Base-by-base conservation (phyloP, 306 rosid genomes). In the Carpinus fangiana region DNA sequence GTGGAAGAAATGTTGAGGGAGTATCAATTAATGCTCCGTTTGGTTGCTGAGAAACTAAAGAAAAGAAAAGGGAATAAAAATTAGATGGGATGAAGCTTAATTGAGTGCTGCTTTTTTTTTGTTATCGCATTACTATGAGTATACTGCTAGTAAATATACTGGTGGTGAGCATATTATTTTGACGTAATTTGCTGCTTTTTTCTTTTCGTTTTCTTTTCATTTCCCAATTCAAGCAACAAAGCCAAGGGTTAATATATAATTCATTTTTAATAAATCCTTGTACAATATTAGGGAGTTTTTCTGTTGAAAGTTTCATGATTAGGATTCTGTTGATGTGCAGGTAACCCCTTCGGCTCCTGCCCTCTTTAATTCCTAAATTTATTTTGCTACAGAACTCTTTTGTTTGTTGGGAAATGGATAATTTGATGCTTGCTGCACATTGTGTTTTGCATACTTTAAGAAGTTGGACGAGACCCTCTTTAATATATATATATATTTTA, bases 11-110 rank as follows among this genome's bases (percentile, higher is more conserved):
- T 31, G 2, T 46, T 54, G 5, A 52, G 21, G 12, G 12, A 65
- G 9, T 55, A 26, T n/a, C 34, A 14, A 26, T 71, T 41, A 47
- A 71, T 28, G 67, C 80, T 38, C 48, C 61, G 23, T 56, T 75
- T 75, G 47, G 59, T 43, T 53, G 43, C 52, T 50, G 46, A 69
- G 38, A 73, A 72, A 20, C 54, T 12, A 26, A 47, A 23, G 13
- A 73, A 67, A 31, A 36, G 41, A 11, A 59, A 0, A 38, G 16
- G 43, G 31, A 7, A 14, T 54, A 6, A 17, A 45, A 36, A 17
- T 17, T 16, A 34, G 47, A 64, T 64, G 14, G 46, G 47, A 64
- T 2, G 70, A 34, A 57, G 41, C 6, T 34, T 17, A 64, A 16
- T 16, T 36, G 21, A 64, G 12, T 31, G 46, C 47, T 12, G 68